phyloP scores from a whole-genome alignment of 306 rosid species.

The Crotalaria pallida region DNA sequence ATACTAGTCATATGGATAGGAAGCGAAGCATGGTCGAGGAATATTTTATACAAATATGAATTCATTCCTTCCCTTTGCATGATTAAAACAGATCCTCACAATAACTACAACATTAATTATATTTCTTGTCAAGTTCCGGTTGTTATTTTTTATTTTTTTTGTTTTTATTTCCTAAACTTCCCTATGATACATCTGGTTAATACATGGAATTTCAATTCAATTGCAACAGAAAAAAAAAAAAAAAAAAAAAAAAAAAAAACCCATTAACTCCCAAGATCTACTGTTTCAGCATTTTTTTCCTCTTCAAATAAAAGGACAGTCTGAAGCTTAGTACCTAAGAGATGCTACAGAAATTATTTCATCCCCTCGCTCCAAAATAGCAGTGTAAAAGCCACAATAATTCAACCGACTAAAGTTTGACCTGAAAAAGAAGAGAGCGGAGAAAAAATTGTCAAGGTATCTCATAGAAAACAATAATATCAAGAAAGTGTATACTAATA shows the following conservation, averaged over 20 bases:
- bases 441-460: conserved; percentile 1
- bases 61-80: neutral
- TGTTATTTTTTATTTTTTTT: neutral
- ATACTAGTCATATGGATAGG: neutral
- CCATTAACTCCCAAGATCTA: neutral
- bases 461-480: neutral
- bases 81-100: neutral
- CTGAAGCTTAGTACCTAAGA: conserved; percentile 43
- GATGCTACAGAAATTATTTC: conserved; percentile 92
- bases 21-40: neutral
- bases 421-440: conserved; percentile 36
- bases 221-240: conserved; percentile 5
- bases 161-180: neutral
- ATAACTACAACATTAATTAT: neutral
- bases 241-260: too few species aligned
- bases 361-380: conserved; percentile 93
- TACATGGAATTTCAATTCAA: neutral
- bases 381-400: conserved; percentile 87
- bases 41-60: neutral
- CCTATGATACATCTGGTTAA: neutral
- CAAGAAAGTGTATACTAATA: neutral
- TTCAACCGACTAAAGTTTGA: conserved; percentile 89
- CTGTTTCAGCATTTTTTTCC: neutral
- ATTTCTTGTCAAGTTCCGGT: neutral
- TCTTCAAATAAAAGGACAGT: neutral